Conservation (phyloP, 177 flowering plant species). For the Vitis hybrid region DNA sequence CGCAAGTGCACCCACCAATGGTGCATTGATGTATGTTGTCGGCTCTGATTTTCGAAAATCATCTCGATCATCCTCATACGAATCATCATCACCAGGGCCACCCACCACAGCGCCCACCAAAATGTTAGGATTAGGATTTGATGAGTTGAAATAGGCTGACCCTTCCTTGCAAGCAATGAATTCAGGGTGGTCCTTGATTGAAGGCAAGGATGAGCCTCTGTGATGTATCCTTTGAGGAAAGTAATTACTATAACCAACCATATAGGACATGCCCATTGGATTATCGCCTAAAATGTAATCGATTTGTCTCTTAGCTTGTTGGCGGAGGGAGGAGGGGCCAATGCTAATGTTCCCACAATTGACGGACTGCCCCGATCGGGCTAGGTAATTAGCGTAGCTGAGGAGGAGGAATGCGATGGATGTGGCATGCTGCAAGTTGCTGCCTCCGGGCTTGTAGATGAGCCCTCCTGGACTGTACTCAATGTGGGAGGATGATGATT, state of each 20-base stretch:
- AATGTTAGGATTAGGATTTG: slow-evolving; percentile 71
- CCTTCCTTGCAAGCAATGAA: slow-evolving; percentile 78
- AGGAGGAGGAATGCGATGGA: slow-evolving; percentile 83
- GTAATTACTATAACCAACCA: slow-evolving; percentile 77
- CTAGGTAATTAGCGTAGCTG: slow-evolving; percentile 70
- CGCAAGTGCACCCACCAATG: slow-evolving; percentile 82
- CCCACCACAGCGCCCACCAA: slow-evolving; percentile 82
- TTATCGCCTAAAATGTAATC: slow-evolving; percentile 85
- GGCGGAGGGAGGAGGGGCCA: slow-evolving; percentile 54
- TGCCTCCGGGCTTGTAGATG: slow-evolving; percentile 88
- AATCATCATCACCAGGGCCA: slow-evolving; percentile 82
- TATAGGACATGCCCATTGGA: slow-evolving; percentile 70
- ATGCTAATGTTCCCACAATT: slow-evolving; percentile 62
- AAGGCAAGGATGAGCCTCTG: slow-evolving; percentile 88
- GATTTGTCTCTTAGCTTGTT: slow-evolving; percentile 62
- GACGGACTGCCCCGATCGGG: slow-evolving; percentile 48
- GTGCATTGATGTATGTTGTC: slow-evolving; percentile 88
- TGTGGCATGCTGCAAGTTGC: slow-evolving; percentile 89
- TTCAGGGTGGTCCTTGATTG: slow-evolving; percentile 65
- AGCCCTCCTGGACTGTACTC: slow-evolving; percentile 87
- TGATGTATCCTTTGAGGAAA: slow-evolving; percentile 85
- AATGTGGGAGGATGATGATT: slow-evolving; percentile 72
- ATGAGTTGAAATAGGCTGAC: slow-evolving; percentile 60
- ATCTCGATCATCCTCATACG: slow-evolving; percentile 64
- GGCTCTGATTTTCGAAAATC: slow-evolving; percentile 87